Evolutionary conservation across 2,329 filamentous ascomycete species (phyloP), one percentile per base, ranked within the genome.

Genomic region (Epichloe hybrida): DNA sequence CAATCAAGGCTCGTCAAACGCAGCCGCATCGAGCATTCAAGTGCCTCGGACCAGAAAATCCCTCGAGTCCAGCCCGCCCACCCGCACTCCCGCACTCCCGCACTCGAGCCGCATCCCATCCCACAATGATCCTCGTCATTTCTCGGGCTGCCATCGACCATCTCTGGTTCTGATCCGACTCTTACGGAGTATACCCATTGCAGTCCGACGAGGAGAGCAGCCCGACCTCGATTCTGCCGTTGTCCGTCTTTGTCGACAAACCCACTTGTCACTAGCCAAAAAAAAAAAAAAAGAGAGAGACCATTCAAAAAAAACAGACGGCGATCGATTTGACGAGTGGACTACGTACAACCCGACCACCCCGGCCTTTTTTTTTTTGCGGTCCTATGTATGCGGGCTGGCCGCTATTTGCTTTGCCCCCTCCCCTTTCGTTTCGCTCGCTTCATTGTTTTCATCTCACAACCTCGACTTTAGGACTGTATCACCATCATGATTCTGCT

Each of bases 71-170:
- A 15, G 36, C 36, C 36, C 40, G 36, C 36, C 36, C 40, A 17
- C 9, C 15, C 11, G n/a, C n/a, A 42, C 5, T 21, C 41, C 17
- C 17, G 17, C 17, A 17, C 17, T 17, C 17, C 15, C 11, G n/a
- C n/a, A 42, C 5, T 21, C 41, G 41, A 23, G 41, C 41, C 41
- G 42, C 42, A 45, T 27, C 23, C 13, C 23, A 45, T 49, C 40
- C 44, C 40, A 17, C 40, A 34, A 49, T 44, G 21, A 49, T 37
- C 48, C 48, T 49, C 40, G 48, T 49, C 48, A 49, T 31, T 44
- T 31, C 41, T 44, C 34, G 40, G 48, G 40, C 40, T 42, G 35
- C 40, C 48, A 49, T 42, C 23, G 15, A 44, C 8, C 36, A 35
- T 43, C 48, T 43, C 31, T 27, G 40, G 38, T 17, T 44, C 40